A percentile compares a stretch with the other conserved stretches of the same genome.
Conservation (phyloP, 768 basidiomycete species). For the Rhizopogon roseolus region DNA sequence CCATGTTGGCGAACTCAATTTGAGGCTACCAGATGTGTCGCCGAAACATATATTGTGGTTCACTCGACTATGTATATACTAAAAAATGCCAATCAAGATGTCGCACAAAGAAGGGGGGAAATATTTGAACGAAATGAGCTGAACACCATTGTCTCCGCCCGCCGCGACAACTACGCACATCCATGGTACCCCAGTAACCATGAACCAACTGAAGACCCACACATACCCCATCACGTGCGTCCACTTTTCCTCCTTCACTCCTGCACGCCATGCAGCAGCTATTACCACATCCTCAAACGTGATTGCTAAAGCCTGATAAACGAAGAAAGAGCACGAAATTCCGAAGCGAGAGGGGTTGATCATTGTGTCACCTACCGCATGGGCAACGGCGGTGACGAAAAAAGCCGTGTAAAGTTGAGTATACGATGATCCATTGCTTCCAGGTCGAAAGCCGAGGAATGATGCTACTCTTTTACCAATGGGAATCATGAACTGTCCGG, state of each 20-base stretch:
- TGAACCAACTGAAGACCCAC: slow-evolving; percentile 27
- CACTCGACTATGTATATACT: neutral
- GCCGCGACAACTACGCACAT: neutral
- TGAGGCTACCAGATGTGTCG: no score
- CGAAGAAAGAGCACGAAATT: slow-evolving; percentile 16
- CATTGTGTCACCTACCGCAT: slow-evolving; percentile 28
- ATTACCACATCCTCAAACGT: slow-evolving; percentile 29
- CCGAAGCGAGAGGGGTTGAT: slow-evolving; percentile 8
- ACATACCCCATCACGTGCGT: slow-evolving; percentile 16
- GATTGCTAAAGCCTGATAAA: slow-evolving; percentile 29
- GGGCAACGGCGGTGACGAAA: slow-evolving; percentile 28
- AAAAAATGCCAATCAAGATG: neutral
- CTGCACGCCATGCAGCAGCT: slow-evolving; percentile 8
- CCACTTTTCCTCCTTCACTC: slow-evolving; percentile 7
- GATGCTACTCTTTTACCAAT: slow-evolving; percentile 23
- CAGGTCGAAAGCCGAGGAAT: slow-evolving; percentile 18
- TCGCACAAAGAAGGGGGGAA: neutral
- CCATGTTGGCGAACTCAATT: no score
- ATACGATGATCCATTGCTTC: slow-evolving; percentile 24
- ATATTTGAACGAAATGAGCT: neutral
- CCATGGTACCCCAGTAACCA: neutral
- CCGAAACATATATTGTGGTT: no score
- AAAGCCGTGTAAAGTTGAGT: slow-evolving; percentile 33
- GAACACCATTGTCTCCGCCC: neutral
- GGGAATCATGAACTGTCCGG: slow-evolving; percentile 18